Evolutionary conservation across 2,329 filamentous ascomycete genomes (phyloP), one percentile per base, ranked within the genome.

Genomic region (Onygena corvina): DNA sequence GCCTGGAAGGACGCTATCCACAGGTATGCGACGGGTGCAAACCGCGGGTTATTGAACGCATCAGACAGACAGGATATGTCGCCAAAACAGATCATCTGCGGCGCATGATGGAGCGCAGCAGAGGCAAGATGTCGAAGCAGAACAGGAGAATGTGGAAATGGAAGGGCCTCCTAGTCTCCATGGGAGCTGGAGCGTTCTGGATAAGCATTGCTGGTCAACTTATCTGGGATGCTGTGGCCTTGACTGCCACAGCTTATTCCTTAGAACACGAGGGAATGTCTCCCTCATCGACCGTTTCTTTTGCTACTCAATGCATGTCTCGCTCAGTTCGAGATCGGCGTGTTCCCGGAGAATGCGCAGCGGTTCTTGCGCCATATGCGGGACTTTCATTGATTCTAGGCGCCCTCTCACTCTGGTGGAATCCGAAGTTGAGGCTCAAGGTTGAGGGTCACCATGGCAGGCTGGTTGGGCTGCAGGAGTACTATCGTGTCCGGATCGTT

Each of bases 11-110:
- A 58, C 77, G 84, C 46, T 96, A 95, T 61, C 92, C 92, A 0
- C 87, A 92, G 61, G 83, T 94, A 51, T 98, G 92, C 69, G 76
- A 76, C 54, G 72, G 79, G 40, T 98, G 92, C 65, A 83, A 85
- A 54, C 83, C 81, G 4, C 78, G 73, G 53, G 89, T 90, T 18
- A 77, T 83, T 54, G 70, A 76, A 30, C 76, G 80, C 53, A 80
- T 95, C 47, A 74, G 77, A 18, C 73, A 79, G 56, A 80, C 86
- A 0, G 82, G 79, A 6, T 94, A 94, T 61, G 83, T 81, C 27
- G 88, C 88, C 23, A 86, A 86, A 65, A 83, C 85, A n/a, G 86
- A 93, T 57, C 77, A 87, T 54, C 66, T 93, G 27, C 75, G 83
- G 46, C 77, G 83, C 53, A 80, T 86, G 71, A 79, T 93, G 68